Conservation (phyloP, 768 basidiomycete genomes). For the Porpolomopsis calyptriformis region DNA sequence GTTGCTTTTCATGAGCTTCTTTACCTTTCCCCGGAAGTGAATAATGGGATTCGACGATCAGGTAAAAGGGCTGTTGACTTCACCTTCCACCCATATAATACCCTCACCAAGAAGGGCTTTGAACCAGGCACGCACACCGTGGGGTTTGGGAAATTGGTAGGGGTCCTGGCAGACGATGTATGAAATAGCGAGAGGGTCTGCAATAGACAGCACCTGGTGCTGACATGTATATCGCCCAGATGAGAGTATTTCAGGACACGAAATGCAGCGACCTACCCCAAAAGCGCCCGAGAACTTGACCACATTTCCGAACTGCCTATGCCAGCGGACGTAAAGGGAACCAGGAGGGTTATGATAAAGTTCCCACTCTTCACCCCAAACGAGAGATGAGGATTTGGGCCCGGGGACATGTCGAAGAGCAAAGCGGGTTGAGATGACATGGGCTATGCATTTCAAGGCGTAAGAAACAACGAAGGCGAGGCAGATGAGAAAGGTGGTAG, state of each 20-base stretch:
- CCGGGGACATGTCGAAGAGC: conserved; percentile 41
- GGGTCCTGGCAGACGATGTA: conserved; percentile 46
- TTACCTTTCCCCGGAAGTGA: conserved; percentile 28
- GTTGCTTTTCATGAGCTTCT: conserved; percentile 45
- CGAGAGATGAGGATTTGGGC: conserved; percentile 34
- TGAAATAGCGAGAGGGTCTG: conserved; percentile 40
- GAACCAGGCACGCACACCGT: conserved; percentile 57
- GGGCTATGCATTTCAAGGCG: conserved; percentile 24
- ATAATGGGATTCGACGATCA: neutral
- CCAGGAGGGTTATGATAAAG: conserved; percentile 48
- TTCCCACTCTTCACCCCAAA: conserved; percentile 56
- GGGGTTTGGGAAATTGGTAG: conserved; percentile 52
- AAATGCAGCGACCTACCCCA: conserved; percentile 29
- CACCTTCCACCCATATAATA: conserved; percentile 59
- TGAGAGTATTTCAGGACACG: conserved; percentile 4
- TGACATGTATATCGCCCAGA: conserved; percentile 17
- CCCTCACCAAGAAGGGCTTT: conserved; percentile 50
- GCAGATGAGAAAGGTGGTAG: conserved; percentile 14
- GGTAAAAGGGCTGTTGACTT: neutral
- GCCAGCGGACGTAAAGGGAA: conserved; percentile 41
- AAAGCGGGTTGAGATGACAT: conserved; percentile 23
- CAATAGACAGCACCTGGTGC: conserved; percentile 50
- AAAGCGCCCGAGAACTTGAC: conserved; percentile 47
- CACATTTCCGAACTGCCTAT: conserved; percentile 40
- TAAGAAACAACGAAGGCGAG: conserved; percentile 22